Conservation (phyloP, 305 asterid genomes). For the Solanum hybrid region DNA sequence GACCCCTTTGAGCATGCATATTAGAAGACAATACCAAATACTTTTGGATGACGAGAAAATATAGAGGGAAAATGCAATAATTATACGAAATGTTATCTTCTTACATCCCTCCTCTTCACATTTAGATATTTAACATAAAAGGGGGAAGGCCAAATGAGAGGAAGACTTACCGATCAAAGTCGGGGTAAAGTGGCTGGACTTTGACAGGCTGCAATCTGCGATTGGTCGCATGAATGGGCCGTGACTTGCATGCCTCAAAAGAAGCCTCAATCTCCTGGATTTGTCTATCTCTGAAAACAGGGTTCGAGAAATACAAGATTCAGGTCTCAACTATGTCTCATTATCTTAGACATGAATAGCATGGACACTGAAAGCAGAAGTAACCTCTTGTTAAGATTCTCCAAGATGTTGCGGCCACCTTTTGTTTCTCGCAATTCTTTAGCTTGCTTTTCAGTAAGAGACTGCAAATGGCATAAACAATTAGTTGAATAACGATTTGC, state of each 20-base stretch:
- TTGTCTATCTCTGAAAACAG: conserved; percentile 58
- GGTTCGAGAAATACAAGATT: neutral
- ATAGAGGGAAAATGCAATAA: neutral
- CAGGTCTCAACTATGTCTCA: neutral
- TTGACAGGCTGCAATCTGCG: conserved; percentile 50
- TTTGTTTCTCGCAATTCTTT: conserved; percentile 78
- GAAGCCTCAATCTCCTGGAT: conserved; percentile 62
- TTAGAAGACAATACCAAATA: neutral
- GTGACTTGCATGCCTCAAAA: conserved; percentile 74
- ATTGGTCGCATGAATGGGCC: conserved; percentile 78
- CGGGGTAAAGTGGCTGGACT: conserved; percentile 75
- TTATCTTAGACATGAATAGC: neutral
- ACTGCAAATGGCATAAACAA: conserved; percentile 36
- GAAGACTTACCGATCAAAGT: conserved; percentile 62
- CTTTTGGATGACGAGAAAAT: neutral
- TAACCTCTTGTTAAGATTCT: conserved; percentile 77
- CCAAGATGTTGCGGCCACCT: conserved; percentile 57
- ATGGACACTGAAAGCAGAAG: conserved; percentile 18
- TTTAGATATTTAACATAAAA: conserved; percentile 8
- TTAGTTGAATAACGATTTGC: neutral
- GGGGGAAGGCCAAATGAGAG: neutral
- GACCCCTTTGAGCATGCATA: neutral
- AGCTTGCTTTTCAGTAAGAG: conserved; percentile 93
- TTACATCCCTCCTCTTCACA: neutral
- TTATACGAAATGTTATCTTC: neutral